Percentiles rank a stretch among this genome's conserved stretches.
Evolutionary conservation across 257 asterid species (phyloP).

Genomic region (Nemophila menziesii): DNA sequence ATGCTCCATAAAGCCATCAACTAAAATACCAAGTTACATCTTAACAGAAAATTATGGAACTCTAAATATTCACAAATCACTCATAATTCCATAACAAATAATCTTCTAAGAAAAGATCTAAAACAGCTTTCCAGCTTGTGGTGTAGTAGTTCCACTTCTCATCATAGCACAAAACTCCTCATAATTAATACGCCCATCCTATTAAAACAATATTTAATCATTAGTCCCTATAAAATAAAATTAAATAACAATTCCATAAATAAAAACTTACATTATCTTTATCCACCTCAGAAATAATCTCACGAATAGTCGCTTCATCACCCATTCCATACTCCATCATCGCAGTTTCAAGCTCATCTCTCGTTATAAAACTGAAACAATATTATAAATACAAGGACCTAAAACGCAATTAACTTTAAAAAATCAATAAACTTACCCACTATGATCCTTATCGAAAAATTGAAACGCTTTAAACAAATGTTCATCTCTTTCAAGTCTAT

Average conservation of each 20-base stretch:
- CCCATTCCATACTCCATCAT: constrained; percentile 88
- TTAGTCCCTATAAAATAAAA: neutral
- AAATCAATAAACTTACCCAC: constrained; percentile 52
- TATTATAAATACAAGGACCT: neutral
- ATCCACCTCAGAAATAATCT: constrained; percentile 77
- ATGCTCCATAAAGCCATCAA: neutral
- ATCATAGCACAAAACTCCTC: constrained; percentile 57
- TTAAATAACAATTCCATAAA: neutral
- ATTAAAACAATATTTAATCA: constrained; percentile 4
- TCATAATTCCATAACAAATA: too few relatives aligned
- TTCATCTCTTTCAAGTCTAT: constrained; percentile 80
- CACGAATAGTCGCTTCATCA: constrained; percentile 60
- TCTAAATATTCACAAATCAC: neutral
- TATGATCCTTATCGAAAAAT: constrained; percentile 69
- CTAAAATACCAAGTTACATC: neutral
- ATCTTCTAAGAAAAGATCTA: constrained; percentile 20
- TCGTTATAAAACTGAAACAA: constrained; percentile 47
- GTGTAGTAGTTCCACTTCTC: constrained; percentile 73
- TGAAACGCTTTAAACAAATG: constrained; percentile 72
- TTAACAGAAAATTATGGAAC: neutral
- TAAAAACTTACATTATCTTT: constrained; percentile 65
- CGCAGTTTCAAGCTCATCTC: constrained; percentile 68
- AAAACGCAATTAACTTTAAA: neutral
- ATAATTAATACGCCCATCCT: constrained; percentile 52
- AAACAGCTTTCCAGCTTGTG: constrained; percentile 37